Base-by-base conservation (phyloP, 345 rosid species). In the Eucalyptus curtisii region DNA sequence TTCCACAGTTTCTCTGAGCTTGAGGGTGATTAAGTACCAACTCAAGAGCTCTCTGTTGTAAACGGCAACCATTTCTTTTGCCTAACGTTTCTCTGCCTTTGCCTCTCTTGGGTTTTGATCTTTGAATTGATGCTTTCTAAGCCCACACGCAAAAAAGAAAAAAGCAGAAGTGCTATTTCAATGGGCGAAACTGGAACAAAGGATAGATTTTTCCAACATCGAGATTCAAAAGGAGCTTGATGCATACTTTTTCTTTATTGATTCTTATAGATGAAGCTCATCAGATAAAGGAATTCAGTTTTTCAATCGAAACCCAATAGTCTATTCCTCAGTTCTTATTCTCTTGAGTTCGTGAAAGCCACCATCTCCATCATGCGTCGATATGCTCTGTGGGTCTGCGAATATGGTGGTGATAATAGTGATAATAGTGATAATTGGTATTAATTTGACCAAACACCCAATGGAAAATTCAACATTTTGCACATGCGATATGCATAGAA, bases 11-110 rank as follows among this genome's bases (percentile, higher is more conserved):
- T 95, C 96, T 86, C 94, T 90, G 89, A 95, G 94, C 91, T 95
- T 95, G 86, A 95, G 91, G 10, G 96, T 95, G 89, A 95, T 94
- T 40, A 95, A 94, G 71, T 95, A 95, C 98, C 98, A 95, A 89
- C 96, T 95, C 89, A 95, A 85, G 37, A 95, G 93, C 85, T 95
- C 96, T 86, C 91, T 93, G 93, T 94, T 95, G 94, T 91, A 95
- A 33, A 95, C 95, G 17, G 96, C 96, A 42, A 95, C 96, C 96
- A 95, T 95, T 87, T 86, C 88, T 84, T 33, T 45, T 76, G 66
- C 16, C 87, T 27, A 7, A 49, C 30, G 47, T 66, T 45, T 44
- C 50, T 17, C 50, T 66, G 81, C 81, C 81, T 71, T 76, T 20
- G 82, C 82, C 47, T 76, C 20, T 76, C 82, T 7, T 76, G 47